These are phyloP conservation scores for Pleurotus platypus DNA, from an alignment of 768 basidiomycete genomes.

Conservation along the genomic window DNA sequence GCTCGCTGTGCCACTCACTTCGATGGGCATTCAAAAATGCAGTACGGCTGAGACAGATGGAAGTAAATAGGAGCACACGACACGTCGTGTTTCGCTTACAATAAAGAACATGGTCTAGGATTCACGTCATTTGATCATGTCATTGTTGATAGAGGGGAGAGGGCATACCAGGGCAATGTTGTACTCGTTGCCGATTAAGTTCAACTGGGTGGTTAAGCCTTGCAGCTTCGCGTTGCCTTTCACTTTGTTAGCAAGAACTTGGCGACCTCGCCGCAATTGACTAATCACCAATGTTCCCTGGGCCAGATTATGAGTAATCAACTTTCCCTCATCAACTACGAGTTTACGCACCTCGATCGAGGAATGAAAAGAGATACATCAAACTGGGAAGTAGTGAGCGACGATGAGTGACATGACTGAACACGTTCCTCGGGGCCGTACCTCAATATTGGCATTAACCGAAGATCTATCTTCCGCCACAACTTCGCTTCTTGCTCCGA, in stretches of 20 bases:
- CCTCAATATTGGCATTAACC: conserved; percentile 53
- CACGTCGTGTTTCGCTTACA: conserved; percentile 30
- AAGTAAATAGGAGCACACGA: neutral
- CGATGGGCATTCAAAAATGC: conserved; percentile 65
- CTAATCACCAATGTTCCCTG: conserved; percentile 54
- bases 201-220: conserved; percentile 53
- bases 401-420: neutral
- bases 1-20: conserved; percentile 39
- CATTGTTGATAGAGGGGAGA: neutral
- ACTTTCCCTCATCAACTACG: neutral
- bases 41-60: conserved; percentile 40
- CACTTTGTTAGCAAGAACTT: conserved; percentile 4
- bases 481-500: conserved; percentile 47
- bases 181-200: conserved; percentile 56
- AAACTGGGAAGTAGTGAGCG: conserved; percentile 21
- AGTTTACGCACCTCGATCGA: conserved; percentile 51
- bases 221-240: conserved; percentile 65
- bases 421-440: neutral
- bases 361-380: conserved; percentile 61
- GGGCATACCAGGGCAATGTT: conserved; percentile 59
- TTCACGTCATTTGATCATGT: neutral
- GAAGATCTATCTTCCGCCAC: conserved; percentile 55
- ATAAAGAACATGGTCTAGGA: conserved; percentile 68
- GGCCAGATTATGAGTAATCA: neutral
- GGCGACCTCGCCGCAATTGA: neutral